phyloP scores from a whole-genome alignment of 192 early-diverging fungal genomes.

The Cetraspora pellucida region DNA sequence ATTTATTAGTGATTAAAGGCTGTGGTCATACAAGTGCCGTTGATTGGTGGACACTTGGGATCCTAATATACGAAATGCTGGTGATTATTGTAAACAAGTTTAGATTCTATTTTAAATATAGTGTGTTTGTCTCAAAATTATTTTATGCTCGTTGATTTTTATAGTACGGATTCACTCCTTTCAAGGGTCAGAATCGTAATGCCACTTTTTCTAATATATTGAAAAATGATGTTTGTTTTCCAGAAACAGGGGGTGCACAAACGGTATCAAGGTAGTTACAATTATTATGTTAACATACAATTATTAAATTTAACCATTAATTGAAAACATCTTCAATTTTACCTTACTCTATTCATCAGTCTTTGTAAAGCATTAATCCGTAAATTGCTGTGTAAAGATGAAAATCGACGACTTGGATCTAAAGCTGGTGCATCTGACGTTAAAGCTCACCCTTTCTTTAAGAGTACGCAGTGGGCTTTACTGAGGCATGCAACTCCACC shows the following conservation, averaged over 20 bases:
- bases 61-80: conserved; percentile 98
- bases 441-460: conserved; percentile 91
- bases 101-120: neutral
- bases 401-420: conserved; percentile 83
- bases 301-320: neutral
- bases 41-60: conserved; percentile 99
- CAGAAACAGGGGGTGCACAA: conserved; percentile 41
- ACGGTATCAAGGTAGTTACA: conserved; percentile 28
- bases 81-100: conserved; percentile 35
- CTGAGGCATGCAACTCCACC: conserved; percentile 84
- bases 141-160: conserved; percentile 6
- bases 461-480: conserved; percentile 89
- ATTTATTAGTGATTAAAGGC: conserved; percentile 82
- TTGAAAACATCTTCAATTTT: neutral
- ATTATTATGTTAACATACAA: neutral
- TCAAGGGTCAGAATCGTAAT: conserved; percentile 89
- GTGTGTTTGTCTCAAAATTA: neutral
- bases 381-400: conserved; percentile 88
- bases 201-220: conserved; percentile 89
- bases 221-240: conserved; percentile 78
- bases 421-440: conserved; percentile 91
- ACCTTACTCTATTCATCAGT: neutral
- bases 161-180: conserved; percentile 90
- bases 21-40: conserved; percentile 91
- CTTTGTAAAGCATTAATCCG: conserved; percentile 77